These are phyloP conservation scores for Psilocybe cyanescens DNA, from an alignment of 768 basidiomycete genomes.

Conservation along the genomic window DNA sequence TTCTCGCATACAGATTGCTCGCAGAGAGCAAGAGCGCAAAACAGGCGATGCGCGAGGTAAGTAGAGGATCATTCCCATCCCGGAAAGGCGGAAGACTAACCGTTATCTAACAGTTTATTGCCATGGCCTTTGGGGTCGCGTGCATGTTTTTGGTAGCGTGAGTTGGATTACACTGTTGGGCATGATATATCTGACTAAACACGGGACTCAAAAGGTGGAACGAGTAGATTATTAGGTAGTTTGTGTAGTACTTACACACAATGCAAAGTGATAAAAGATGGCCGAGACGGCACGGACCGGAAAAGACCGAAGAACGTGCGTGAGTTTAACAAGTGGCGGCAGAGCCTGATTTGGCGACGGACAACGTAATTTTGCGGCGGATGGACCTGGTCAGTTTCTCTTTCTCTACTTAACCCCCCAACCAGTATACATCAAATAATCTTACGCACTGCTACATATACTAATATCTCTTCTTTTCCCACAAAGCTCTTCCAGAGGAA, in stretches of 20 bases:
- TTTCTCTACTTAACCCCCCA: conserved; percentile 22
- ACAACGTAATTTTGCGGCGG: conserved; percentile 38
- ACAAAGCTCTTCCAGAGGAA: conserved; percentile 16
- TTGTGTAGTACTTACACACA: neutral
- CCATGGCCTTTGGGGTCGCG: conserved; percentile 87
- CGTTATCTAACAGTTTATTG: conserved; percentile 67
- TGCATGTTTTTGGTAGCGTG: conserved; percentile 95
- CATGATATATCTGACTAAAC: conserved; percentile 13
- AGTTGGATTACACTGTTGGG: conserved; percentile 38
- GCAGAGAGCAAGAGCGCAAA: conserved; percentile 86
- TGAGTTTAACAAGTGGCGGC: conserved; percentile 32
- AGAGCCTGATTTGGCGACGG: conserved; percentile 22
- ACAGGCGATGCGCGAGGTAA: conserved; percentile 90
- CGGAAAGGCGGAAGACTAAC: conserved; percentile 9
- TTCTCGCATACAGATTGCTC: conserved; percentile 58
- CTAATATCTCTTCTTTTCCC: conserved; percentile 25
- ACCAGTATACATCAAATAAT: conserved; percentile 21
- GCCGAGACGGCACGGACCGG: conserved; percentile 14
- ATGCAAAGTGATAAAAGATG: neutral
- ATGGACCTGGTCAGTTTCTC: conserved; percentile 29
- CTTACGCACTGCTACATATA: conserved; percentile 17
- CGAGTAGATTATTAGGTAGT: conserved; percentile 50
- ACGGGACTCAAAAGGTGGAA: conserved; percentile 61
- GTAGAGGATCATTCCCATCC: conserved; percentile 20
- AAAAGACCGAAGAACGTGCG: conserved; percentile 58